phyloP scores from a whole-genome alignment of 75 land plant genomes.

The Chamaecyparis obtusa region DNA sequence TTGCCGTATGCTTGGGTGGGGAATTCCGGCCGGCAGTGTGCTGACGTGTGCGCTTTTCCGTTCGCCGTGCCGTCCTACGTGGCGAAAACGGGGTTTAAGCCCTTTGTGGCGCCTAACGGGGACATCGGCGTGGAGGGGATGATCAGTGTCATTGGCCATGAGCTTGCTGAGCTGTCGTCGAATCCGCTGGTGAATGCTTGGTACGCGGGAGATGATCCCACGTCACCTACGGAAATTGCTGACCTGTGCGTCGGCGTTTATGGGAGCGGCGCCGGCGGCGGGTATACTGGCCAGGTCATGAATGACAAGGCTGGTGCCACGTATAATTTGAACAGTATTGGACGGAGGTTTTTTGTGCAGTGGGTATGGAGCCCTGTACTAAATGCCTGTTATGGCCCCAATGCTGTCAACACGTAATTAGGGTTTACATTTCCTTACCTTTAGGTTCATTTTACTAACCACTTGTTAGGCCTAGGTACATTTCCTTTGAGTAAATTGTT shows the following conservation, averaged over 20 bases:
- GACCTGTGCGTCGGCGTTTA: slow-evolving; percentile 85
- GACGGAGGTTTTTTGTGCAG: slow-evolving; percentile 72
- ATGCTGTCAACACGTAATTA: slow-evolving; percentile 47
- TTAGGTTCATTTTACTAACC: too few species aligned
- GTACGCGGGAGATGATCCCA: slow-evolving; percentile 88
- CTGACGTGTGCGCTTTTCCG: slow-evolving; percentile 82
- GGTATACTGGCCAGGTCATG: slow-evolving; percentile 59
- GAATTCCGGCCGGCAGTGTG: slow-evolving; percentile 70
- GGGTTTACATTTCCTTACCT: too few species aligned
- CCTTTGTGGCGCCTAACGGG: slow-evolving; percentile 59
- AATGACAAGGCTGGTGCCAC: slow-evolving; percentile 43
- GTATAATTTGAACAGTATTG: slow-evolving; percentile 61
- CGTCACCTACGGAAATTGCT: slow-evolving; percentile 82
- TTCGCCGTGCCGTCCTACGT: slow-evolving; percentile 76
- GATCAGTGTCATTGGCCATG: slow-evolving; percentile 86
- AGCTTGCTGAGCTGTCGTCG: slow-evolving; percentile 75
- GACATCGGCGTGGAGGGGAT: slow-evolving; percentile 83
- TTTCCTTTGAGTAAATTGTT: too few species aligned
- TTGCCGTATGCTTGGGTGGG: slow-evolving; percentile 91
- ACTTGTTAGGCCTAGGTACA: too few species aligned
- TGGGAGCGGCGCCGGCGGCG: slow-evolving; percentile 82
- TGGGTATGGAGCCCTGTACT: slow-evolving; percentile 74
- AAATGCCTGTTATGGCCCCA: slow-evolving; percentile 71
- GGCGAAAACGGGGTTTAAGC: slow-evolving; percentile 20
- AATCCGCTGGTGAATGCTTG: slow-evolving; percentile 84